Percentiles rank a stretch among this genome's conserved stretches.
These are phyloP conservation scores for Terfezia claveryi DNA, from an alignment of 495 filamentous ascomycete genomes.

Conservation along the genomic window DNA sequence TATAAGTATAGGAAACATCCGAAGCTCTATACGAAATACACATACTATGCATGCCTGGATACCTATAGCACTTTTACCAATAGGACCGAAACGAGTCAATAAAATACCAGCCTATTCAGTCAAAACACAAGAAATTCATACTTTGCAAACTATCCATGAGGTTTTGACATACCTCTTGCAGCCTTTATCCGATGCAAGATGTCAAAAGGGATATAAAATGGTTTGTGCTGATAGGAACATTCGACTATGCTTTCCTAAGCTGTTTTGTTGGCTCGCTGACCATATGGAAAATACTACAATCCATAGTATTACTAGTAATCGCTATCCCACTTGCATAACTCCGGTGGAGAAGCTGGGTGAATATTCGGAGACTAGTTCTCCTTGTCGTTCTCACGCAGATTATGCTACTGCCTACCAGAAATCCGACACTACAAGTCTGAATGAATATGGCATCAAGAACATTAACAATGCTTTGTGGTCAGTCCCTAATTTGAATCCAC, in stretches of 20 bases:
- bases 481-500: background rate
- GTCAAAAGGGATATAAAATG: background rate
- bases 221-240: background rate
- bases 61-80: conserved; percentile 2
- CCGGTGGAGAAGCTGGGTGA: background rate
- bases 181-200: background rate
- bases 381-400: background rate
- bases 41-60: background rate
- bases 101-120: background rate
- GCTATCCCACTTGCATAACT: background rate
- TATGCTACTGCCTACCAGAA: background rate
- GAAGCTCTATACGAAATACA: background rate
- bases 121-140: background rate
- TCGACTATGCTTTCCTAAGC: background rate
- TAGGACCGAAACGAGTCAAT: background rate
- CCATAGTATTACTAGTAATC: background rate
- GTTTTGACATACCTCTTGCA: background rate
- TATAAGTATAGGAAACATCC: conserved; percentile 7
- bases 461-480: background rate
- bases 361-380: background rate
- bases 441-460: background rate
- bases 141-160: background rate
- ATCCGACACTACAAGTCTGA: background rate
- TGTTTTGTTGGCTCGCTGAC: conserved; percentile 1
- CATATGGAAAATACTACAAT: background rate